Base-by-base conservation (phyloP, 768 basidiomycete species). In the Podaxis sp. region DNA sequence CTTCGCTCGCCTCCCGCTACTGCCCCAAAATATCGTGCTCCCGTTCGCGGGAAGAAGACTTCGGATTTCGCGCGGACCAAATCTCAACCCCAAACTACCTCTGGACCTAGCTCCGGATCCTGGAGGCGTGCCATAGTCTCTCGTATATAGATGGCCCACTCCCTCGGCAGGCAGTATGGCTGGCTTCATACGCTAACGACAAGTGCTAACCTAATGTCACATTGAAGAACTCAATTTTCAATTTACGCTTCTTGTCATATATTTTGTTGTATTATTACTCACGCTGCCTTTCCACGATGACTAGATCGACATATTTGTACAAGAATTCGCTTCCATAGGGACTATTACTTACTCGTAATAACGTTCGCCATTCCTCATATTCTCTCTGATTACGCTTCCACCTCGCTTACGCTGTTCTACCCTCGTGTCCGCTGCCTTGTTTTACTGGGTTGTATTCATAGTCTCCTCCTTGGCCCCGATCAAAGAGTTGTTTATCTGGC, bases 161-260 rank as follows among this genome's bases (percentile, higher is more conserved):
- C 24, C 24, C 49, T 15, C 11, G 25, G 49, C 49, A 27, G 49
- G 25, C 49, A 50, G 49, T 50, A 50, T 50, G 49, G 25, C 49
- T 8, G 49, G 49, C 24, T 50, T 27, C 49, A 50, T 50, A 50
- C 49, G 19, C 11, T 27, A 22, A 50, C 24, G 19, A 27, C 25
- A 50, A 17, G 24, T 25, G 24, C 7, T 46, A 46, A 46, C 7
- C 43, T 46, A 46, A 46, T 22, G 43, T 46, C 7, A n/a, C 36
- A 63, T n/a, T 53, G 15, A 8, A 52, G 29, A 38, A 36, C 24
- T 11, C 27, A 43, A 43, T 13, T 57, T 36, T 17, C 11, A 2
- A 17, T 15, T n/a, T 40, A 13, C 15, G 76, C 37, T 17, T 51
- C 65, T 64, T 55, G 12, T 50, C 22, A 50, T 27, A 22, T 50